A percentile compares a stretch with the other conserved stretches of the same genome.
phyloP scores from a whole-genome alignment of 2,329 filamentous ascomycete genomes.

The Trichoderma cornu-damae region DNA sequence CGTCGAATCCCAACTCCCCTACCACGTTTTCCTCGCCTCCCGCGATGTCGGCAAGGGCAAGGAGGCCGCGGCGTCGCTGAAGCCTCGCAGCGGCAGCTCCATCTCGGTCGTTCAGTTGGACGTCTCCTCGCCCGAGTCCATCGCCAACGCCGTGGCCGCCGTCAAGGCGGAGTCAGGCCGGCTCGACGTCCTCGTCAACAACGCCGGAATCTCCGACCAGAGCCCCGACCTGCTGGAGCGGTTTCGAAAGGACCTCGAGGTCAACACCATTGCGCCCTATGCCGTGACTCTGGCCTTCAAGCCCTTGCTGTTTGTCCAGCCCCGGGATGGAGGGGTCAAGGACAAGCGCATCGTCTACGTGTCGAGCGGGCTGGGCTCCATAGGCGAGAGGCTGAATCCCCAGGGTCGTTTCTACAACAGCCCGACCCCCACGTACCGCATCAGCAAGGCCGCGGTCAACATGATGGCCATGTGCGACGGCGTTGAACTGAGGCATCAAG shows the following conservation, averaged over 20 bases:
- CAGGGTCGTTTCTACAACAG: neutral
- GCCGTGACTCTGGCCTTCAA: constrained; percentile 30
- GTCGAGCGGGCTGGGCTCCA: constrained; percentile 32
- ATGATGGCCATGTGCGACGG: constrained; percentile 30
- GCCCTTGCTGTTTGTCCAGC: constrained; percentile 29
- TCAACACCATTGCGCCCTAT: constrained; percentile 31
- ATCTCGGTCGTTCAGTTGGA: constrained; percentile 36
- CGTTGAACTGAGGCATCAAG: constrained; percentile 26
- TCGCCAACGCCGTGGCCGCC: constrained; percentile 18
- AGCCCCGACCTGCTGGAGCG: constrained; percentile 28
- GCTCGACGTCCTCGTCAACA: constrained; percentile 30
- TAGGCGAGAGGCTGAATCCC: constrained; percentile 24
- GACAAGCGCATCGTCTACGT: constrained; percentile 31
- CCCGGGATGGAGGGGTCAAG: constrained; percentile 13
- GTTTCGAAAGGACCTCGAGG: constrained; percentile 40
- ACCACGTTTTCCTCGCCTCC: constrained; percentile 37
- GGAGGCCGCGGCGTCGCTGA: constrained; percentile 44
- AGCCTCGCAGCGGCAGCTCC: constrained; percentile 51
- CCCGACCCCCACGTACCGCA: constrained; percentile 26
- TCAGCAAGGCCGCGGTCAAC: constrained; percentile 36
- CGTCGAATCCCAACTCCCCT: constrained; percentile 30
- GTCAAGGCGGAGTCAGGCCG: constrained; percentile 33
- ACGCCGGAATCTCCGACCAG: constrained; percentile 40
- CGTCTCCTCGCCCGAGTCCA: constrained; percentile 23
- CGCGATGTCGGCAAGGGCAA: constrained; percentile 35